Evolutionary conservation across 2,329 filamentous ascomycete species (phyloP).

Genomic region (Dactylonectria macrodidyma): DNA sequence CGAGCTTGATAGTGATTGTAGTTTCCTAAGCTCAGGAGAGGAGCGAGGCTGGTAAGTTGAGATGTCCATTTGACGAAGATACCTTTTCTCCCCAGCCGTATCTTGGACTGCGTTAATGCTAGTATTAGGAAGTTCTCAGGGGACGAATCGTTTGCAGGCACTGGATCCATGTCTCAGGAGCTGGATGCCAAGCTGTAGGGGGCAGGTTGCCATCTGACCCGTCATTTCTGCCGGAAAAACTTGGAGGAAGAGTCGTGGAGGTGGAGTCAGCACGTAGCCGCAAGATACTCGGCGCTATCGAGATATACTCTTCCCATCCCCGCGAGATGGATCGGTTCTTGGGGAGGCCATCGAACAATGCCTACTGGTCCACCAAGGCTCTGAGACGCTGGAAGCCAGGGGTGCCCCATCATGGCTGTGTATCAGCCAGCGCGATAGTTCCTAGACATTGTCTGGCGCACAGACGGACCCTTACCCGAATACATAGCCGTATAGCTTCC

Average conservation of each 20-base stretch:
- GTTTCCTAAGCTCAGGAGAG: constrained; percentile 82
- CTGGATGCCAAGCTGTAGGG: constrained; percentile 52
- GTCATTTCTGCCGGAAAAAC: constrained; percentile 23
- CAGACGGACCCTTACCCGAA: constrained; percentile 25
- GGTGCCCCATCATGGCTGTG: constrained; percentile 27
- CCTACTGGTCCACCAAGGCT: constrained; percentile 1
- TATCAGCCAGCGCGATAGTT: constrained; percentile 23
- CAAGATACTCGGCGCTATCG: constrained; percentile 11
- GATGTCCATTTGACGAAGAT: constrained; percentile 24
- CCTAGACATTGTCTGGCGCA: constrained; percentile 35
- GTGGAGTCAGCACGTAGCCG: constrained; percentile 6
- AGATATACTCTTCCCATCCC: constrained; percentile 4
- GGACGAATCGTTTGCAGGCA: constrained; percentile 68
- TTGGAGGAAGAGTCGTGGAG: constrained; percentile 13
- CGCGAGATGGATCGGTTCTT: neutral
- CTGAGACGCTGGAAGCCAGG: constrained; percentile 10
- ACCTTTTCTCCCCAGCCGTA: constrained; percentile 31
- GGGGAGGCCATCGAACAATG: constrained; percentile 14
- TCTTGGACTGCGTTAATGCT: constrained; percentile 36
- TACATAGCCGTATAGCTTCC: constrained; percentile 4
- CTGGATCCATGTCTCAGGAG: constrained; percentile 54
- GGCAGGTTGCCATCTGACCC: constrained; percentile 10
- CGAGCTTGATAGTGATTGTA: constrained; percentile 86
- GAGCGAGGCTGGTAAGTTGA: constrained; percentile 87
- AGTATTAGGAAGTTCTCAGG: constrained; percentile 63